Evolutionary conservation across 148 eudicot genomes (phyloP).

Genomic region (Talinum fruticosum): DNA sequence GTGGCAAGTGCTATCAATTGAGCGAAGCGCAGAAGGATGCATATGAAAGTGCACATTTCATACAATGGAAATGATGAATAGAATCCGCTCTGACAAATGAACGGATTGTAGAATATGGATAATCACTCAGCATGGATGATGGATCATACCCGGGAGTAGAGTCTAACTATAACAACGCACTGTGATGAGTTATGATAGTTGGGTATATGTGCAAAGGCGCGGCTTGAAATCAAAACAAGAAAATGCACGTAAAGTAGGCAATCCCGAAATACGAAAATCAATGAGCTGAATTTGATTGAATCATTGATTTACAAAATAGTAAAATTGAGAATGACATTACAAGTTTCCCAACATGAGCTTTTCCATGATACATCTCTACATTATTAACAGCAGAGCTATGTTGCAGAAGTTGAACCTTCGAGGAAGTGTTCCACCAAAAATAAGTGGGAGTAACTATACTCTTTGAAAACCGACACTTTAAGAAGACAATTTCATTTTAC

Average conservation of each 20-base stretch:
- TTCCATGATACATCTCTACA: conserved; percentile 16
- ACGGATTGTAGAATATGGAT: too few species aligned
- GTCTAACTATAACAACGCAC: too few species aligned
- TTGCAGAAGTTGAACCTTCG: background rate
- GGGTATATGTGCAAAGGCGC: too few species aligned
- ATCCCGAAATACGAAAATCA: background rate
- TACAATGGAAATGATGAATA: too few species aligned
- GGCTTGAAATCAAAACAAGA: background rate
- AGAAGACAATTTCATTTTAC: conserved; percentile 22
- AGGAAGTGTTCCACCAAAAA: conserved; percentile 16
- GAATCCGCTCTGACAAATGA: too few species aligned
- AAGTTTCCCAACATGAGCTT: conserved; percentile 16
- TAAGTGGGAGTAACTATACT: conserved; percentile 7
- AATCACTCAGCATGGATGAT: too few species aligned
- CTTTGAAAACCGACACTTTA: conserved; percentile 10
- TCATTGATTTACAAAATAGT: conserved; percentile 17
- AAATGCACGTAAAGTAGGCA: background rate
- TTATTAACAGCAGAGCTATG: conserved; percentile 13
- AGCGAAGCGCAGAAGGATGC: too few species aligned
- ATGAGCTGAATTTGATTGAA: conserved; percentile 10
- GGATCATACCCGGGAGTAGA: too few species aligned
- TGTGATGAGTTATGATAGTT: too few species aligned
- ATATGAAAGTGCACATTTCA: too few species aligned
- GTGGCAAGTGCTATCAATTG: too few species aligned
- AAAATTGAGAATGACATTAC: conserved; percentile 13